A percentile compares a stretch with the other conserved stretches of the same genome.
Conservation (phyloP, 2,329 filamentous ascomycete genomes). For the Colletotrichum abscissum region DNA sequence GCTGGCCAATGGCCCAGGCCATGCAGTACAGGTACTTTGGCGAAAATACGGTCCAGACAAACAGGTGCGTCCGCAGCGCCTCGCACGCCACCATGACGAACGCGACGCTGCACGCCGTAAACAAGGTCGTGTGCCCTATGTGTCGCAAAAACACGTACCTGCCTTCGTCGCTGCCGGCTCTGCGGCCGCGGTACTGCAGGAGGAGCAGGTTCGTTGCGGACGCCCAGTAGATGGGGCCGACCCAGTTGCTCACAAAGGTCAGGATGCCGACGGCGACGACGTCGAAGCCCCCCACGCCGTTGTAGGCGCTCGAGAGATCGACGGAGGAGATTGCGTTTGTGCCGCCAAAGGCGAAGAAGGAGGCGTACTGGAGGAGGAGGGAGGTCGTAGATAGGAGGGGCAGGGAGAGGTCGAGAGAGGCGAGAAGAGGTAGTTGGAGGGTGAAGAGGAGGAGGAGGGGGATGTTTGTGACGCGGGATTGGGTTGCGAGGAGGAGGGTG, state of each 20-base stretch:
- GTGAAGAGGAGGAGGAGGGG: slow-evolving; percentile 85
- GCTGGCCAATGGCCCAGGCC: slow-evolving; percentile 87
- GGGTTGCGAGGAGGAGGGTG: slow-evolving; percentile 84
- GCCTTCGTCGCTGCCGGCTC: slow-evolving; percentile 37
- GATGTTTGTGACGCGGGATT: slow-evolving; percentile 86
- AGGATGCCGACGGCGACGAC: slow-evolving; percentile 83
- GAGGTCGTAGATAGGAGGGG: slow-evolving; percentile 75
- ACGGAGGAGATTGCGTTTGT: slow-evolving; percentile 97
- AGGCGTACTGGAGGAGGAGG: slow-evolving; percentile 81
- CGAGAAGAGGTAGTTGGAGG: slow-evolving; percentile 63
- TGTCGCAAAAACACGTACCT: slow-evolving; percentile 59
- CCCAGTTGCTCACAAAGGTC: slow-evolving; percentile 92
- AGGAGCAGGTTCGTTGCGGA: slow-evolving; percentile 73
- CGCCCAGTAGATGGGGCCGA: slow-evolving; percentile 88
- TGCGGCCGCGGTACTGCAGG: slow-evolving; percentile 49
- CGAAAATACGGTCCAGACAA: slow-evolving; percentile 99
- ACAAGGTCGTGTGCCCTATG: slow-evolving; percentile 75
- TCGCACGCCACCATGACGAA: slow-evolving; percentile 93
- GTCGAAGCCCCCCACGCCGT: slow-evolving; percentile 86
- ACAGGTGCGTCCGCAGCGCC: slow-evolving; percentile 85
- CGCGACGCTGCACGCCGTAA: slow-evolving; percentile 71
- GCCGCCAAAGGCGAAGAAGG: slow-evolving; percentile 91
- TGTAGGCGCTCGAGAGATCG: slow-evolving; percentile 94
- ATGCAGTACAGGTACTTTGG: slow-evolving; percentile 95
- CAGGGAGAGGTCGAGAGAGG: slow-evolving; percentile 58